Percentiles rank a stretch among this genome's conserved stretches.
Evolutionary conservation across 176 grass and related monocot genomes (phyloP).

Genomic region (Musa schizocarpa): DNA sequence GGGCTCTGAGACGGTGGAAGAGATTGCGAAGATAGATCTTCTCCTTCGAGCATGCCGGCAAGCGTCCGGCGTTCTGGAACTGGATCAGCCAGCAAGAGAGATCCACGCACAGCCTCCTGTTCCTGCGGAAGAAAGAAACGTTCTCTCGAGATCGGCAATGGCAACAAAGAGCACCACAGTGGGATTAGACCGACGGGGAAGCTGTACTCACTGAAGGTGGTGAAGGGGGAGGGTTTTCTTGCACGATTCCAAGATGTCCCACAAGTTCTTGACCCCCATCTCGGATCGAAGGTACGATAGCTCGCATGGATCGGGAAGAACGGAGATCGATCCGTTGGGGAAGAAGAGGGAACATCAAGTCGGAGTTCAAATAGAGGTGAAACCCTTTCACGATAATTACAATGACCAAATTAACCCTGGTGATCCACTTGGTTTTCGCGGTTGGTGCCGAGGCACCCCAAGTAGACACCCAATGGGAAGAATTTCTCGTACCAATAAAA

Average conservation of each 20-base stretch:
- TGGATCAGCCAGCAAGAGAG: slow-evolving; percentile 92
- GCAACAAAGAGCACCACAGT: not conserved
- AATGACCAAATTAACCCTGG: not conserved
- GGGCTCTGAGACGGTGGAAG: slow-evolving; percentile 83
- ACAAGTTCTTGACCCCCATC: slow-evolving; percentile 87
- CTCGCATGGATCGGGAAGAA: not conserved
- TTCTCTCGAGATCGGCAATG: not conserved
- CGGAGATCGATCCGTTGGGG: not conserved
- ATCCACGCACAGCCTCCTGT: slow-evolving; percentile 91
- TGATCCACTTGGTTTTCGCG: too few species aligned
- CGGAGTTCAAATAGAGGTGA: not conserved
- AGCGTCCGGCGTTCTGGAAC: slow-evolving; percentile 41
- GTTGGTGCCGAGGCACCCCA: too few species aligned
- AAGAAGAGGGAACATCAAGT: not conserved
- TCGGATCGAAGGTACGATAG: not conserved
- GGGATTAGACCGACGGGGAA: not conserved
- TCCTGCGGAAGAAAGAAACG: slow-evolving; percentile 29
- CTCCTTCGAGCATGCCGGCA: slow-evolving; percentile 42
- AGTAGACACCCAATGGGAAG: too few species aligned
- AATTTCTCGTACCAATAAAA: too few species aligned
- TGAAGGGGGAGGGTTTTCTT: slow-evolving; percentile 91
- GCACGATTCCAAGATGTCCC: slow-evolving; percentile 97
- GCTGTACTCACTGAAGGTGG: slow-evolving; percentile 61
- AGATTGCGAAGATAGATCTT: slow-evolving; percentile 81
- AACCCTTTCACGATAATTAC: not conserved